These are phyloP conservation scores for Boletus huronensis DNA, from an alignment of 768 basidiomycete species.

Conservation along the genomic window DNA sequence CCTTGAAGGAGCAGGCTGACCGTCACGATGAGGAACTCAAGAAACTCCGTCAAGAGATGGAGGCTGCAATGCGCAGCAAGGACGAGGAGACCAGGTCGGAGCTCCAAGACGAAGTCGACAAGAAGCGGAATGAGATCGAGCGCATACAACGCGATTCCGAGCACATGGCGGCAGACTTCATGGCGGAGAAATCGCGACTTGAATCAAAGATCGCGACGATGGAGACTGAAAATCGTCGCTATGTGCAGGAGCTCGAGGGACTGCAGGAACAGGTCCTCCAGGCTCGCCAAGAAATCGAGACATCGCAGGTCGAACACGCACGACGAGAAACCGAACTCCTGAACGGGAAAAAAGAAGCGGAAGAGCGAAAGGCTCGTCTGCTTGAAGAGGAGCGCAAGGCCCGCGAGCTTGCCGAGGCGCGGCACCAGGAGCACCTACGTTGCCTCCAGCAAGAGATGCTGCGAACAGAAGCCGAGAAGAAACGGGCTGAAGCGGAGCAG, in stretches of 20 bases:
- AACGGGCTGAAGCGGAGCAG: constrained; percentile 22
- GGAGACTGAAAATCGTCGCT: constrained; percentile 24
- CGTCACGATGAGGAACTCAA: constrained; percentile 48
- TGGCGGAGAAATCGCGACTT: constrained; percentile 35
- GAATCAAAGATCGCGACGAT: constrained; percentile 27
- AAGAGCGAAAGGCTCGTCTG: constrained; percentile 26
- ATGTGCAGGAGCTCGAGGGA: constrained; percentile 16
- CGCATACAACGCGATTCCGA: constrained; percentile 39
- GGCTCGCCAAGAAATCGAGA: constrained; percentile 28
- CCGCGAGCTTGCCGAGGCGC: constrained; percentile 26
- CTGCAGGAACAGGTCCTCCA: constrained; percentile 29
- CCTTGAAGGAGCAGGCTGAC: constrained; percentile 44
- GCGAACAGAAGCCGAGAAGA: constrained; percentile 23
- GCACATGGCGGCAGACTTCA: constrained; percentile 39
- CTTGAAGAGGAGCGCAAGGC: constrained; percentile 32
- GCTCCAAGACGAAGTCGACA: constrained; percentile 42
- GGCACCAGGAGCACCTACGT: constrained; percentile 30
- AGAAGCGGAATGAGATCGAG: constrained; percentile 42
- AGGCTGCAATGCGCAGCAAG: constrained; percentile 40
- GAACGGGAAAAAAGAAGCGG: constrained; percentile 23
- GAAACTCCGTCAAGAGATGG: constrained; percentile 45
- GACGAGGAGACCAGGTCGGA: constrained; percentile 47
- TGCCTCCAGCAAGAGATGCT: constrained; percentile 26
- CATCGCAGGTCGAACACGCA: constrained; percentile 25
- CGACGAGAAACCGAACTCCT: constrained; percentile 30